A percentile compares a stretch with the other conserved stretches of the same genome.
Conservation (phyloP, 306 rosid species). For the Quillaja saponaria region DNA sequence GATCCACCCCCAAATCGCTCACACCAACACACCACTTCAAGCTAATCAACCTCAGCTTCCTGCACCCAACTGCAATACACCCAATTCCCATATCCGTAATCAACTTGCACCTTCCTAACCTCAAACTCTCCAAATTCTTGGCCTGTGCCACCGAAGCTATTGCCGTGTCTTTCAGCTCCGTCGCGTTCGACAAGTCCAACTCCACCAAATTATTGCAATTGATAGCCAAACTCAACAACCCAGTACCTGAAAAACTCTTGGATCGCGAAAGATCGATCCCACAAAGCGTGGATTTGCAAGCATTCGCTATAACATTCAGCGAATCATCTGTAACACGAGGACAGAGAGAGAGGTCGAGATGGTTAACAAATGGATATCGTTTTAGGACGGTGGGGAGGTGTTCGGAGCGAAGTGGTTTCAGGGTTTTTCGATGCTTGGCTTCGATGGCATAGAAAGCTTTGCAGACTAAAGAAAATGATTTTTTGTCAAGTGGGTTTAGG, state of each 20-base stretch:
- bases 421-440: conserved; percentile 65
- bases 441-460: conserved; percentile 58
- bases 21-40: conserved; percentile 89
- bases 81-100: conserved; percentile 91
- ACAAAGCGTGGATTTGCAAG: conserved; percentile 44
- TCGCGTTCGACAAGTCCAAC: conserved; percentile 78
- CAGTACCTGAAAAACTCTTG: conserved; percentile 55
- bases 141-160: conserved; percentile 73
- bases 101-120: conserved; percentile 74
- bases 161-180: conserved; percentile 65
- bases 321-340: conserved; percentile 55
- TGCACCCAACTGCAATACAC: conserved; percentile 89
- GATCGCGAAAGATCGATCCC: conserved; percentile 78
- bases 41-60: conserved; percentile 59
- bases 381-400: conserved; percentile 47
- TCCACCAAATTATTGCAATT: conserved; percentile 62
- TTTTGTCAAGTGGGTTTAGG: conserved; percentile 43
- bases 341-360: conserved; percentile 69
- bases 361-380: conserved; percentile 47
- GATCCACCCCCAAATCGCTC: conserved; percentile 79
- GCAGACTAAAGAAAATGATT: conserved; percentile 68
- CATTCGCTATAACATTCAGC: conserved; percentile 41
- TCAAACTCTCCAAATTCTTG: conserved; percentile 64
- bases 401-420: conserved; percentile 67
- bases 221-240: conserved; percentile 45